Evolutionary conservation across 2,329 filamentous ascomycete species (phyloP).

Genomic region (Aspergillus spinulosporus): DNA sequence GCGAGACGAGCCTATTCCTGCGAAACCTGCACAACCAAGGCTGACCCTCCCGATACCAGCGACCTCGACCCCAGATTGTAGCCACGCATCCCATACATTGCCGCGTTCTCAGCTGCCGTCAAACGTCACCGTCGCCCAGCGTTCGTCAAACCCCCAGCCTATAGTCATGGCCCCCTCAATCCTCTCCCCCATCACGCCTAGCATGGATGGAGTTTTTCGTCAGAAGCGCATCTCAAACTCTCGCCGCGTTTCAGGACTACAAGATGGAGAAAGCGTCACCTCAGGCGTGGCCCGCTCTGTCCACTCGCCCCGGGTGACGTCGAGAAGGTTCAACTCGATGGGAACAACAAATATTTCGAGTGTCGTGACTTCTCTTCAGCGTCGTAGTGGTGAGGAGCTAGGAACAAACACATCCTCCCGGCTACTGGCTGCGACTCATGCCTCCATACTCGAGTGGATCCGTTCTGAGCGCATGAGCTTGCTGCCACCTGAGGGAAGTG

Average conservation of each 20-base stretch:
- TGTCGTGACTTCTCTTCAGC: slow-evolving; percentile 18
- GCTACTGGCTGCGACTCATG: slow-evolving; percentile 15
- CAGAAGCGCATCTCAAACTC: slow-evolving; percentile 6
- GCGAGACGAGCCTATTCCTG: neutral
- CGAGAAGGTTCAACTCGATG: slow-evolving; percentile 13
- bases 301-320: slow-evolving; percentile 3
- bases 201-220: slow-evolving; percentile 1
- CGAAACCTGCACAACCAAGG: neutral
- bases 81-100: neutral
- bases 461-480: slow-evolving; percentile 40
- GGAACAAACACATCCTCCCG: slow-evolving; percentile 13
- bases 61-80: neutral
- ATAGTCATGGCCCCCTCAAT: slow-evolving; percentile 12
- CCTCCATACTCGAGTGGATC: slow-evolving; percentile 38
- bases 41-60: neutral
- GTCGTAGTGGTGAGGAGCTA: slow-evolving; percentile 19
- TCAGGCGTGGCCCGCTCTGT: slow-evolving; percentile 7
- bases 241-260: slow-evolving; percentile 10
- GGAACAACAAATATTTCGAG: slow-evolving; percentile 18
- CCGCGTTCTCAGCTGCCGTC: neutral
- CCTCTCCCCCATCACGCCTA: slow-evolving; percentile 4
- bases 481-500: slow-evolving; percentile 43
- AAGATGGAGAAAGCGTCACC: slow-evolving; percentile 15
- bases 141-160: neutral
- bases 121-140: neutral